Evolutionary conservation across 768 basidiomycete species (phyloP).

Genomic region (Pulveroboletus frians): DNA sequence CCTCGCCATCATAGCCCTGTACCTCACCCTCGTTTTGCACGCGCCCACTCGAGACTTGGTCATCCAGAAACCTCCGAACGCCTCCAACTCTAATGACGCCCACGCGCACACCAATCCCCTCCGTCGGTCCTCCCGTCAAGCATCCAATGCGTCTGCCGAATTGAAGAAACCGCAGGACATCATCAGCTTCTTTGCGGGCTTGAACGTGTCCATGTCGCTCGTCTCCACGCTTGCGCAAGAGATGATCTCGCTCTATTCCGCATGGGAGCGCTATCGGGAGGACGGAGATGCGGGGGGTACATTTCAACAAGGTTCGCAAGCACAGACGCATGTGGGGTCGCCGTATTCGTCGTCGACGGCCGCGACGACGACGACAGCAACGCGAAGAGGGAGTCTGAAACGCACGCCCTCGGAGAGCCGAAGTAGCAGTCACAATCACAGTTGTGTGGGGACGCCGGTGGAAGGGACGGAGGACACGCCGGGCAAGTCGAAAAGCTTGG

Average conservation of each 20-base stretch:
- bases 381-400: slow-evolving; percentile 16
- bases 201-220: slow-evolving; percentile 80
- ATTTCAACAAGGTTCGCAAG: slow-evolving; percentile 7
- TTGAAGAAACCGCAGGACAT: slow-evolving; percentile 53
- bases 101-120: slow-evolving; percentile 36
- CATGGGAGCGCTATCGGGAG: slow-evolving; percentile 83
- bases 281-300: slow-evolving; percentile 41
- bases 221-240: slow-evolving; percentile 86
- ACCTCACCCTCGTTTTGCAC: slow-evolving; percentile 79
- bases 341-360: slow-evolving; percentile 15
- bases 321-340: slow-evolving; percentile 12
- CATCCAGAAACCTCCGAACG: slow-evolving; percentile 33
- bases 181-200: slow-evolving; percentile 74
- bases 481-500: slow-evolving; percentile 7
- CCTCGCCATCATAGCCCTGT: slow-evolving; percentile 88
- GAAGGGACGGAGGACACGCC: slow-evolving; percentile 18
- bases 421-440: slow-evolving; percentile 24
- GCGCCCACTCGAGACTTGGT: slow-evolving; percentile 46
- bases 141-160: slow-evolving; percentile 26
- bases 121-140: slow-evolving; percentile 54
- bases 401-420: slow-evolving; percentile 19
- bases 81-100: slow-evolving; percentile 8
- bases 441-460: slow-evolving; percentile 27
- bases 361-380: not conserved
- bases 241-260: slow-evolving; percentile 81